Evolutionary conservation across 208 protist genomes (phyloP).

Genomic region (Leishmania martiniquensis): DNA sequence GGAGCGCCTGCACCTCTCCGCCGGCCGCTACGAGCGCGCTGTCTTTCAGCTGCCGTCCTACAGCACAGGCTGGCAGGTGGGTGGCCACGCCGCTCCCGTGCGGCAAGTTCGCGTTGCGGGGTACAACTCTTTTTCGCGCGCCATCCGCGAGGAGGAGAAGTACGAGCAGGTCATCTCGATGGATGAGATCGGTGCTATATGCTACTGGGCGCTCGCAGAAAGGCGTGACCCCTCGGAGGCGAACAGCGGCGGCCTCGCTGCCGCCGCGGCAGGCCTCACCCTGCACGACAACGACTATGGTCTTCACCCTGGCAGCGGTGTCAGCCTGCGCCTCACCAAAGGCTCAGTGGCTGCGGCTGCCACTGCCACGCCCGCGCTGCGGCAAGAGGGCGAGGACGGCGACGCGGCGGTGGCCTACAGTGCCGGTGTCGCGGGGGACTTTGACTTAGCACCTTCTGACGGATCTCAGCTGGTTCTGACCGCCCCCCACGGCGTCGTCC

Average conservation of each 20-base stretch:
- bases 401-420: conserved; percentile 2
- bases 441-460: conserved; percentile 75
- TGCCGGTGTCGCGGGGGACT: conserved; percentile 14
- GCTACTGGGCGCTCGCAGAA: conserved; percentile 79
- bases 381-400: neutral
- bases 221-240: conserved; percentile 35
- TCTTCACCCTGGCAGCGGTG: conserved; percentile 38
- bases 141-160: conserved; percentile 45
- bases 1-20: conserved; percentile 65
- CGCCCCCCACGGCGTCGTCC: conserved; percentile 56
- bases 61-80: conserved; percentile 66
- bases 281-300: conserved; percentile 65
- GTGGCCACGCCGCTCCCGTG: conserved; percentile 65
- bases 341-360: conserved; percentile 8
- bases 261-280: conserved; percentile 15
- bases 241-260: neutral
- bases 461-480: conserved; percentile 69
- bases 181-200: conserved; percentile 48
- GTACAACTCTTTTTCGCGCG: conserved; percentile 48
- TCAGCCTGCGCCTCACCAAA: conserved; percentile 52
- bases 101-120: conserved; percentile 58
- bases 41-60: conserved; percentile 76
- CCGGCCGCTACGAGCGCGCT: conserved; percentile 45
- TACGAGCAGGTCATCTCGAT: conserved; percentile 78
- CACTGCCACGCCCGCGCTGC: neutral